These are phyloP conservation scores for Ramularia collo-cygni DNA, from an alignment of 2,329 filamentous ascomycete species.

Conservation along the genomic window DNA sequence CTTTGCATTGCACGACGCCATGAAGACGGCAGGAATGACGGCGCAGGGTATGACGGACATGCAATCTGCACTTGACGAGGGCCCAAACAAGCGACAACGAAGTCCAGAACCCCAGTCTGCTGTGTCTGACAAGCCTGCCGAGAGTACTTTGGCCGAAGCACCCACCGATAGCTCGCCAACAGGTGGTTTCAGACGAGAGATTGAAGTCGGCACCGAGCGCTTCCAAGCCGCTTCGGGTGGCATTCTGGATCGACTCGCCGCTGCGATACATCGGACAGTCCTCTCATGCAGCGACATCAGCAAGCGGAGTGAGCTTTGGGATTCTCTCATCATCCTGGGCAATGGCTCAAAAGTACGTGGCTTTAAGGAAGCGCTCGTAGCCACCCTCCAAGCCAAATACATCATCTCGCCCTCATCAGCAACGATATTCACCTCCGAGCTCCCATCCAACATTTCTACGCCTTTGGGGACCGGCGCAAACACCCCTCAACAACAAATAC, in stretches of 20 bases:
- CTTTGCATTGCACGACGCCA: slow-evolving; percentile 47
- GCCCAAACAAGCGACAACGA: slow-evolving; percentile 35
- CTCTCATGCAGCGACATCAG: slow-evolving; percentile 76
- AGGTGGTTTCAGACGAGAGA: slow-evolving; percentile 47
- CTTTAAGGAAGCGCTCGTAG: slow-evolving; percentile 81
- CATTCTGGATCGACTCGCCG: slow-evolving; percentile 76
- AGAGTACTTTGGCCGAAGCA: slow-evolving; percentile 23
- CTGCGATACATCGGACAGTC: slow-evolving; percentile 75
- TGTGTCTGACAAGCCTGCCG: slow-evolving; percentile 30
- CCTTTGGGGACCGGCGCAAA: slow-evolving; percentile 85
- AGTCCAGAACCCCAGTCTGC: slow-evolving; percentile 31
- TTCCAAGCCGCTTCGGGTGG: slow-evolving; percentile 58
- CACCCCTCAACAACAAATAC: slow-evolving; percentile 63
- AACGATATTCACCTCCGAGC: slow-evolving; percentile 94
- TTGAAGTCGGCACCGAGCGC: slow-evolving; percentile 71
- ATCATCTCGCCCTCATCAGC: slow-evolving; percentile 86
- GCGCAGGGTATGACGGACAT: slow-evolving; percentile 43
- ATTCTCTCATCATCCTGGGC: slow-evolving; percentile 83
- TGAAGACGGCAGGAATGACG: slow-evolving; percentile 45
- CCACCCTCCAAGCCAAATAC: slow-evolving; percentile 73
- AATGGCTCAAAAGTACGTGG: slow-evolving; percentile 69
- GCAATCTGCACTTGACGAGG: slow-evolving; percentile 46
- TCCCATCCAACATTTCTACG: slow-evolving; percentile 88
- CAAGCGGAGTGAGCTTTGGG: slow-evolving; percentile 83
- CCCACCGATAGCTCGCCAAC: slow-evolving; percentile 18